Conservation (phyloP, 192 early-diverging fungal genomes). For the Gigaspora rosea region DNA sequence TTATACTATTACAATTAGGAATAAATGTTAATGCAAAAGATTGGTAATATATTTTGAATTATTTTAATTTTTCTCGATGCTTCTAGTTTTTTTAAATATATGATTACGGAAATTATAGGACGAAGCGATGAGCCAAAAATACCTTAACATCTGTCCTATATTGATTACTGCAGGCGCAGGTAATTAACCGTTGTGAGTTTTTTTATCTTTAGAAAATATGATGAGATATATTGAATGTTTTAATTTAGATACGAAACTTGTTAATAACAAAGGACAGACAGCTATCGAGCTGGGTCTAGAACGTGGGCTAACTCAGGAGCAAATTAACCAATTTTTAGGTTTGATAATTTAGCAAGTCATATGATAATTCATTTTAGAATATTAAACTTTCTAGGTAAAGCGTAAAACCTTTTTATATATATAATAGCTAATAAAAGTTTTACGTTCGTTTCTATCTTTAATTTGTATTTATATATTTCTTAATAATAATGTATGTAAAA, state of each 20-base stretch:
- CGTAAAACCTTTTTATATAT: no score
- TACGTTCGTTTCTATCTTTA: no score
- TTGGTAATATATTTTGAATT: conserved; percentile 7
- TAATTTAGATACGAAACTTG: no score
- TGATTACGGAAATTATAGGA: conserved; percentile 32
- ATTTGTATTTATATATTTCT: background rate
- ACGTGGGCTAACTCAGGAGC: conserved; percentile 10
- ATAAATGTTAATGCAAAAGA: conserved; percentile 61
- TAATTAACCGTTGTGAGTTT: conserved; percentile 1
- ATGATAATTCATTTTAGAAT: no score
- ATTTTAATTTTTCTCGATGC: background rate
- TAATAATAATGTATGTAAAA: no score
- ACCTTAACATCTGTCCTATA: conserved; percentile 36
- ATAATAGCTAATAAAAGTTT: no score
- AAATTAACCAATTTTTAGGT: conserved; percentile 1
- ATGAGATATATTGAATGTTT: no score
- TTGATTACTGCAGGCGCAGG: conserved; percentile 40
- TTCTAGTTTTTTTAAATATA: background rate
- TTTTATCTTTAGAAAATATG: no score
- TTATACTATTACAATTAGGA: conserved; percentile 54
- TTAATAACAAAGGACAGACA: conserved; percentile 26
- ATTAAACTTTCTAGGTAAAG: no score
- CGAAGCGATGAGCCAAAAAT: conserved; percentile 43
- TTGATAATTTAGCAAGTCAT: no score
- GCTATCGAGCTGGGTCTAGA: background rate